Base-by-base conservation (phyloP, 192 early-diverging fungal species). In the Backusella australiensis region DNA sequence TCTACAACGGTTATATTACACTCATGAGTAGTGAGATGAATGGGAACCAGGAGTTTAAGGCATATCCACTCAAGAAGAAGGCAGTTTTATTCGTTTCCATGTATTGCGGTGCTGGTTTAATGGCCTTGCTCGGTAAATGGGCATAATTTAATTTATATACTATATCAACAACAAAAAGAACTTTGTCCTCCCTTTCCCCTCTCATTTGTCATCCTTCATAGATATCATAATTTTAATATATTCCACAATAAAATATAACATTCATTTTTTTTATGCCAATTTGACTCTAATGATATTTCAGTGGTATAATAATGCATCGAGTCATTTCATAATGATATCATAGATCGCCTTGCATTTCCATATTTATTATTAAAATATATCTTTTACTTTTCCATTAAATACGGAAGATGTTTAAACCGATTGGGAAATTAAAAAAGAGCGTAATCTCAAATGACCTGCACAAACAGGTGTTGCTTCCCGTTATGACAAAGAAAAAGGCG, bases 1-100 rank as follows among this genome's bases (percentile, higher is more conserved):
- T 96, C 17, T 96, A 96, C 81, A 92, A 87, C 65, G 89, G 92
- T 1, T 82, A 93, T 46, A 90, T 91, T 42, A 90, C 94, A 63
- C 77, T 96, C 59, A 90, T 96, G 72, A 86, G 89, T 4, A 82
- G 85, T 29, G 94, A 96, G 73, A 86, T 96, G 71, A 88, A 88
- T 2, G 73, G 86, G 32, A 89, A 85, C 34, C 32, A 53, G 0
- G 72, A 78, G 3, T 94, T 94, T 66, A 73, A 78, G 5, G 79
- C 77, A 4, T 69, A 77, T 8, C 44, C 83, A 3, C 49, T 67
- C 1, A 7, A 5, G 0, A 36, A 74, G 17, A 88, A 93, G 65
- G 49, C 80, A 6, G 49, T 71, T 0, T 91, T 87, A 34, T 90
- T 95, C 72, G 35, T 77, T 2, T 80, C 88, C 29, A 81, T 96